Evolutionary conservation across 148 eudicot genomes (phyloP).

Genomic region (Rheum nobile): DNA sequence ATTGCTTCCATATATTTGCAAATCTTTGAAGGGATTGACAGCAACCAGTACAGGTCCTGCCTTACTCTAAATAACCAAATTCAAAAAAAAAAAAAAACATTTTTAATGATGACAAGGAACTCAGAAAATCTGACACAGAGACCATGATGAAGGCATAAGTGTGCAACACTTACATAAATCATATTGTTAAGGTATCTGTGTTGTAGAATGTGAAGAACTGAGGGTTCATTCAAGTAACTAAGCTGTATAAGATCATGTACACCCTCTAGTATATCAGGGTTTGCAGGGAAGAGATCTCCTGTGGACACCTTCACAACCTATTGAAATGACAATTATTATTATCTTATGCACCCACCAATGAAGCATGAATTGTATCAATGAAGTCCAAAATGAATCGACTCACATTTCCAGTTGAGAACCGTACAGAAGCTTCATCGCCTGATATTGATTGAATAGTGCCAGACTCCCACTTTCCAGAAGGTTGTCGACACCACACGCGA

Average conservation of each 20-base stretch:
- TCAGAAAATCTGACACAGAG: not conserved
- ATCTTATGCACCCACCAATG: not conserved
- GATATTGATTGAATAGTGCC: conserved; percentile 65
- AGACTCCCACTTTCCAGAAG: conserved; percentile 55
- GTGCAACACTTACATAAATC: conserved; percentile 52
- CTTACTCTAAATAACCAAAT: conserved; percentile 40
- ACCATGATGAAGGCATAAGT: not conserved
- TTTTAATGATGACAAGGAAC: not conserved
- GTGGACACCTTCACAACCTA: conserved; percentile 55
- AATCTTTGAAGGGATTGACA: conserved; percentile 80
- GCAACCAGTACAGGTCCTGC: conserved; percentile 92
- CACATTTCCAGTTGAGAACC: conserved; percentile 58
- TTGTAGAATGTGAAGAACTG: conserved; percentile 76
- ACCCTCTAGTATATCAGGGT: conserved; percentile 77
- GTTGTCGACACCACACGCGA: conserved; percentile 67
- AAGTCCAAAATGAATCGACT: conserved; percentile 19
- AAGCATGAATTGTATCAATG: not conserved
- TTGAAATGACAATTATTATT: conserved; percentile 10
- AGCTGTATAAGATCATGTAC: conserved; percentile 89
- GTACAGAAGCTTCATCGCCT: conserved; percentile 48
- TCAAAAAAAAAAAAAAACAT: not conserved
- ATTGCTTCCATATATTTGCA: conserved; percentile 55
- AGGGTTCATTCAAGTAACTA: conserved; percentile 91
- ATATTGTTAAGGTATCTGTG: conserved; percentile 61
- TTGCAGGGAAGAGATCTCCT: conserved; percentile 73